Evolutionary conservation across 2,329 filamentous ascomycete species (phyloP), one percentile per base, ranked within the genome.

Genomic region (Ceratocystis diversiconidia): DNA sequence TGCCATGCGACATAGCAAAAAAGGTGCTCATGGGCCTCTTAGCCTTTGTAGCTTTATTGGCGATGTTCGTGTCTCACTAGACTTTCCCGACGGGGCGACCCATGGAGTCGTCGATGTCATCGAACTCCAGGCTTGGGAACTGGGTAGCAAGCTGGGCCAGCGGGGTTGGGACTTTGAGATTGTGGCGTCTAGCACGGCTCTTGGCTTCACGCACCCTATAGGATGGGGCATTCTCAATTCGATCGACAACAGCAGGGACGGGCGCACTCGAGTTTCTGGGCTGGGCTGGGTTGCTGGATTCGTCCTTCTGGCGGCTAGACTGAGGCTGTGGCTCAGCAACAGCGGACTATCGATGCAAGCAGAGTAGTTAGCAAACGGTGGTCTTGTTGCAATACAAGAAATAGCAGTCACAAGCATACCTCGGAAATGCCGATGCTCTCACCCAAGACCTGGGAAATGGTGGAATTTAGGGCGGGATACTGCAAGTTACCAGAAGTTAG

Each of bases 1-100:
- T 6, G 90, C 90, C 70, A 94, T 95, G 52, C 94, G 87, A 74
- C 97, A 99, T 62, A 99, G 79, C 88, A 99, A 96, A 78, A 97
- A 99, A 0, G 90, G 92, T 74, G 25, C 99, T 99, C 87, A 96
- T 95, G 1, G 94, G 92, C 36, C 94, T 82, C 71, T 92, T 90
- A 70, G 96, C 82, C 73, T 92, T 91, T 0, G 22, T 25, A 0
- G 22, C 2, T 25, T 25, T 0, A 0, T 25, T 0, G 22, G 22
- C 0, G 22, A 25, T 25, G 22, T 25, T 2, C 2, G 22, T 25
- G 22, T 25, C 22, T 25, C 22, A 28, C 28, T 28, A 28, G 28
- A 28, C 28, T 28, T 28, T 28, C 28, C 4, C 5, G 1, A 28
- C 28, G 3, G 5, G 4, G 4, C 3, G 3, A 28, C 0, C 4